Evolutionary conservation across 116 monocot genomes (phyloP), one percentile per base, ranked within the genome.

Genomic region (Zostera marina): DNA sequence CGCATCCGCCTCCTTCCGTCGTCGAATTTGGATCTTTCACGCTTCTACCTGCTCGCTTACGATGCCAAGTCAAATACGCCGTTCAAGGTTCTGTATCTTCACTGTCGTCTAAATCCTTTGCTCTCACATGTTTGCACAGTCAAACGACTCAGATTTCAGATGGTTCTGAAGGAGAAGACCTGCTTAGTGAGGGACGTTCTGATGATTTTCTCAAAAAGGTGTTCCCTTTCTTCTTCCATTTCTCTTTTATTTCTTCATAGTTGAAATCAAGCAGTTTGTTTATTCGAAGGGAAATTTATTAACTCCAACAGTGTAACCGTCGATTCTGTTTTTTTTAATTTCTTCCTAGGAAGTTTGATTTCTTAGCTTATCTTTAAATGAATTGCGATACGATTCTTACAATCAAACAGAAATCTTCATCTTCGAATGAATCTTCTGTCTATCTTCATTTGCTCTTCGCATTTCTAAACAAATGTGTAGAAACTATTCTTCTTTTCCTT

Each of bases 161-260:
- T 3, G 44, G 9, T 23, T 44, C 44, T 24, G 44, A 15, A 58
- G 38, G 66, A 26, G 45, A 5, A 32, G 32, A 32, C 32, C 32
- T 8, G 38, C 3, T 49, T 15, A 15, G 3, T 11, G 40, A 20
- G 0, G 9, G 49, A 1, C 46, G 39, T 7, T 49, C 26, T 4
- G 48, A 49, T 39, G 44, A 19, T 2, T 66, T 58, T 14, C 17
- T 20, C 3, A 16, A 66, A 47, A 66, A 58, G 58, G 66, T 66
- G 24, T 11, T n/a, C 32, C 47, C 25, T 12, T 22, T 8, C 24
- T 11, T 56, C 8, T 14, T 24, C 12, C n/a, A n/a, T 22, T 11
- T 3, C 23, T 53, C 22, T 53, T 15, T 53, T 53, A 1, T 8
- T 48, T 14, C 19, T 48, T 32, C 32, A 32, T 32, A 3, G 4